These are phyloP conservation scores for Phoma herbarum DNA, from an alignment of 2,329 filamentous ascomycete genomes.

Conservation along the genomic window DNA sequence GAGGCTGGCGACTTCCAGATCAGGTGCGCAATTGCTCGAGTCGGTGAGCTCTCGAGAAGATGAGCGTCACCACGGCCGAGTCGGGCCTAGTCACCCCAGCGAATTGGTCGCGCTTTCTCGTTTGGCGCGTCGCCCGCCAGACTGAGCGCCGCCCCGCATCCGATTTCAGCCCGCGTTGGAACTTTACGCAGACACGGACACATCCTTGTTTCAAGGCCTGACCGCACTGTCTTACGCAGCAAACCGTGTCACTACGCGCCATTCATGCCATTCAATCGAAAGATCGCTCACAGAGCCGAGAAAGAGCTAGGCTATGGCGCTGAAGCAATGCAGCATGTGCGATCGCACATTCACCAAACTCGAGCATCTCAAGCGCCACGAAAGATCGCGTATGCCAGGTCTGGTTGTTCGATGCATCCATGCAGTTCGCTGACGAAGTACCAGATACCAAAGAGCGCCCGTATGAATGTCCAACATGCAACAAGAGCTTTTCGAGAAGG, in stretches of 20 bases:
- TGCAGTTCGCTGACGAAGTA: constrained; percentile 31
- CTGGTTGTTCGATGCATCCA: constrained; percentile 1
- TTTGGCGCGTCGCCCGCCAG: background rate
- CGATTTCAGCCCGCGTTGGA: constrained; percentile 9
- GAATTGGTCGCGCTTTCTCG: constrained; percentile 5
- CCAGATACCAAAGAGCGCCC: constrained; percentile 64
- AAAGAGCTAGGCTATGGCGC: constrained; percentile 40
- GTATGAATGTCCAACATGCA: constrained; percentile 63
- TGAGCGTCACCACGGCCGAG: constrained; percentile 4
- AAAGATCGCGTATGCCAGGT: constrained; percentile 60
- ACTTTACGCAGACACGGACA: constrained; percentile 19
- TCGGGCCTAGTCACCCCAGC: constrained; percentile 14
- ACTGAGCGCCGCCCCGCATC: constrained; percentile 15
- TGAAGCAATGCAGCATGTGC: constrained; percentile 56
- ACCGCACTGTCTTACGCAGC: constrained; percentile 13
- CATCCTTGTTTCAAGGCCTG: constrained; percentile 20
- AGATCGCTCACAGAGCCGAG: constrained; percentile 20
- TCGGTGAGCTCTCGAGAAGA: background rate
- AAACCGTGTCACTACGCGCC: constrained; percentile 22
- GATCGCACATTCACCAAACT: constrained; percentile 64
- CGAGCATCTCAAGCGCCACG: constrained; percentile 64
- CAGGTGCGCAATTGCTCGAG: background rate
- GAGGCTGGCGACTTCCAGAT: background rate
- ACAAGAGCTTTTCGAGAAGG: constrained; percentile 65
- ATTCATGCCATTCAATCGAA: constrained; percentile 21